phyloP scores from a whole-genome alignment of 352 stramenopile genomes.

The Globisporangium heterothallicum region DNA sequence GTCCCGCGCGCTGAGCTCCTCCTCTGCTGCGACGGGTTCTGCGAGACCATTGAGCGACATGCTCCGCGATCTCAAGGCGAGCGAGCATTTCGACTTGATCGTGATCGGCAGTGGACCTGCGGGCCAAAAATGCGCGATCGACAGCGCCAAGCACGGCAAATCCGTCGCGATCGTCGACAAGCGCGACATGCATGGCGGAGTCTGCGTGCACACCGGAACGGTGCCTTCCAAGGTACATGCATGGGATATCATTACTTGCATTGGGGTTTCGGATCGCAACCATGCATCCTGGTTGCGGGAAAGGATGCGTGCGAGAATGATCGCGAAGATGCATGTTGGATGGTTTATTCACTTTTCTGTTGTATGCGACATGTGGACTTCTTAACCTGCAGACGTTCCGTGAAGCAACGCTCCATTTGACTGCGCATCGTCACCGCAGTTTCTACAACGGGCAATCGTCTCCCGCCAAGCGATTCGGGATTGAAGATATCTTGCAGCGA shows the following conservation, averaged over 20 bases:
- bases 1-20: slow-evolving; percentile 3
- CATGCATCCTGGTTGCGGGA: no score
- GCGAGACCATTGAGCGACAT: slow-evolving; percentile 44
- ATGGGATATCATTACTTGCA: background rate
- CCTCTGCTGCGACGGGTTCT: background rate
- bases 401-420: slow-evolving; percentile 86
- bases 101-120: slow-evolving; percentile 86
- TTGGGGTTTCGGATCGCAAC: no score
- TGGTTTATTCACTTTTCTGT: background rate
- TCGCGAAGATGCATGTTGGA: no score
- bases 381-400: slow-evolving; percentile 85
- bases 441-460: slow-evolving; percentile 82
- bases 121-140: slow-evolving; percentile 87
- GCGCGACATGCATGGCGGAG: slow-evolving; percentile 80
- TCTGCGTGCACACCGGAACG: slow-evolving; percentile 88
- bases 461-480: slow-evolving; percentile 60
- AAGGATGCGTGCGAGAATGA: no score
- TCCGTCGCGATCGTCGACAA: slow-evolving; percentile 87
- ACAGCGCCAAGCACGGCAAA: slow-evolving; percentile 83
- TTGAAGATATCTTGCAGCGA: slow-evolving; percentile 81
- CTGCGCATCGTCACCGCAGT: slow-evolving; percentile 80
- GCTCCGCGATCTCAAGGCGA: slow-evolving; percentile 75
- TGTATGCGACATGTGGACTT: no score
- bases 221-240: slow-evolving; percentile 73
- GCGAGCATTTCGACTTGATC: slow-evolving; percentile 86